Evolutionary conservation across 2,329 filamentous ascomycete species (phyloP).

Genomic region (Penicillium sp.): DNA sequence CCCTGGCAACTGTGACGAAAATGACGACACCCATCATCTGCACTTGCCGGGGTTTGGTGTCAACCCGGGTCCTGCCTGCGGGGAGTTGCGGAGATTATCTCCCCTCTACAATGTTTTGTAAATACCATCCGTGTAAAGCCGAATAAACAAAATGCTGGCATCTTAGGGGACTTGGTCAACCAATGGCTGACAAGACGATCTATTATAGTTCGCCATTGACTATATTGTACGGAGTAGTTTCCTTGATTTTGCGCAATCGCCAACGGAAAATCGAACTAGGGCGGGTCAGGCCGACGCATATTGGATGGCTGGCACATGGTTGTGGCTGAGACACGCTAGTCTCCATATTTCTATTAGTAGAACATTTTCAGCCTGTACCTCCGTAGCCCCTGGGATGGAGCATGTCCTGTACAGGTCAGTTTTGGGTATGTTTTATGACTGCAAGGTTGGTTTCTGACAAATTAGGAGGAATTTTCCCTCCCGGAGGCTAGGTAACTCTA

Average conservation of each 20-base stretch:
- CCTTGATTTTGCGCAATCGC: constrained; percentile 4
- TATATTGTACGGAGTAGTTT: neutral
- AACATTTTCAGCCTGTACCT: constrained; percentile 6
- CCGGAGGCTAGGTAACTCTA: neutral
- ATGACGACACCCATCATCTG: constrained; percentile 3
- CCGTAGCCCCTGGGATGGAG: neutral
- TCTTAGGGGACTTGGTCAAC: constrained; percentile 1
- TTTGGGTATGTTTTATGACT: neutral
- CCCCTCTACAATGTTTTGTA: neutral
- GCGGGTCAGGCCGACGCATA: constrained; percentile 4
- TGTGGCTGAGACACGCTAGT: constrained; percentile 23
- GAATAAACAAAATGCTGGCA: neutral
- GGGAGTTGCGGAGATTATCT: constrained; percentile 11
- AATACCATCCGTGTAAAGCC: neutral
- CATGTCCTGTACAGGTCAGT: neutral
- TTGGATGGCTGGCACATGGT: constrained; percentile 17
- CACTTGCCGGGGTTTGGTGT: neutral
- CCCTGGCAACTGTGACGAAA: constrained; percentile 10
- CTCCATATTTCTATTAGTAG: constrained; percentile 22
- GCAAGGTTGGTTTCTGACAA: neutral
- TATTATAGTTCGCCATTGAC: neutral
- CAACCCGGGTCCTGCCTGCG: constrained; percentile 5
- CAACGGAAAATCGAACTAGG: neutral
- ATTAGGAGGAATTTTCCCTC: neutral
- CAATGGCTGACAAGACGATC: constrained; percentile 8